These are phyloP conservation scores for Metschnikowia rubicola DNA, from an alignment of 805 yeast genomes.

Conservation along the genomic window DNA sequence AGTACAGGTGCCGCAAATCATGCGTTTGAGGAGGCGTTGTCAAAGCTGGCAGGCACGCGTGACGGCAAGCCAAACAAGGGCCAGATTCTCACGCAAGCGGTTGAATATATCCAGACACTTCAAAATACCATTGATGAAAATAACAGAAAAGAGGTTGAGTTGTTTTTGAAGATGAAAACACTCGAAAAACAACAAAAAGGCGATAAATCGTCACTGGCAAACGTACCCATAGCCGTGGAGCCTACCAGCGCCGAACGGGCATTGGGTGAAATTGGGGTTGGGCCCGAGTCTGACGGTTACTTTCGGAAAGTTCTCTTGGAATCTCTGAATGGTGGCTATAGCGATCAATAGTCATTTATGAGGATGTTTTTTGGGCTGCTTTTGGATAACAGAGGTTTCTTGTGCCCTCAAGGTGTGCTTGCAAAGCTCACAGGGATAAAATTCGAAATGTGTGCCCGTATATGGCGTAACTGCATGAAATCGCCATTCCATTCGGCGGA, in stretches of 20 bases:
- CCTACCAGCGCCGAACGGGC: conserved; percentile 79
- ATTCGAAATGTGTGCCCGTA: too few species aligned
- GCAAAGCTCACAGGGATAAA: too few species aligned
- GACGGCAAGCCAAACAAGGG: conserved; percentile 87
- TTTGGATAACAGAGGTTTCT: too few species aligned
- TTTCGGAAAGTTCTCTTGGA: conserved; percentile 18
- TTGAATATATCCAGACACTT: conserved; percentile 62
- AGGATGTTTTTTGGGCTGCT: not conserved
- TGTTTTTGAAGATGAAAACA: conserved; percentile 55
- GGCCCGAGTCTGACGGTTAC: conserved; percentile 57
- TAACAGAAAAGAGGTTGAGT: conserved; percentile 75
- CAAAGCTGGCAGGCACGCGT: conserved; percentile 52
- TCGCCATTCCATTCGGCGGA: too few species aligned
- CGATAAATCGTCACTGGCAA: conserved; percentile 23
- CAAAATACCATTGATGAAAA: conserved; percentile 75
- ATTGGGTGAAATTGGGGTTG: conserved; percentile 76
- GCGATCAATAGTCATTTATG: not conserved
- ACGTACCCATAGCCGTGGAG: conserved; percentile 39
- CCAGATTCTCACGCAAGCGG: conserved; percentile 70
- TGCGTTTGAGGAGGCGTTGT: conserved; percentile 6
- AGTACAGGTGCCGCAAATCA: conserved; percentile 2
- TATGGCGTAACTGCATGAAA: too few species aligned
- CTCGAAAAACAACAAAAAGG: conserved; percentile 35
- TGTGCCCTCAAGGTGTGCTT: too few species aligned
- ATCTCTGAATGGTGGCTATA: not conserved